Percentiles rank a stretch among this genome's conserved stretches.
Conservation (phyloP, 257 asterid species). For the Solanum appendiculatum region DNA sequence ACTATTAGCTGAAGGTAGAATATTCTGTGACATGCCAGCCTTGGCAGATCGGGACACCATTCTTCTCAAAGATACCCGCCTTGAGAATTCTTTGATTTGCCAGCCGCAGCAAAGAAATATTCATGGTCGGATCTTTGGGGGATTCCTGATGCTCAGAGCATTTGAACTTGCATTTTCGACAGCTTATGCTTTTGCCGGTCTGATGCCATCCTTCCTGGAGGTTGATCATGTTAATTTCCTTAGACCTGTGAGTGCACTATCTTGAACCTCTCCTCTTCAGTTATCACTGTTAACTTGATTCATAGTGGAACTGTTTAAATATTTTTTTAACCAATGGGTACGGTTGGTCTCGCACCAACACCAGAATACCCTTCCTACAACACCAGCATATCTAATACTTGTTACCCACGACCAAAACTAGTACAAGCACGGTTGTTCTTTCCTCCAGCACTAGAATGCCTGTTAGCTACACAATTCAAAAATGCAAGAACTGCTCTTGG, state of each 20-base stretch:
- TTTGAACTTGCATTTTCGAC: constrained; percentile 89
- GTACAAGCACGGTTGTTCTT: not conserved
- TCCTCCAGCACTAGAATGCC: not conserved
- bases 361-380: not conserved
- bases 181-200: constrained; percentile 82
- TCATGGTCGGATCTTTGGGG: constrained; percentile 96
- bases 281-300: not conserved
- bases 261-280: not conserved
- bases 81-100: constrained; percentile 87
- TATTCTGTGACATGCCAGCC: constrained; percentile 97
- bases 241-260: constrained; percentile 52
- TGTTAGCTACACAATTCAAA: not conserved
- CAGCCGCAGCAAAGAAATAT: constrained; percentile 98
- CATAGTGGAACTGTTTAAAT: not conserved
- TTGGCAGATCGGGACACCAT: constrained; percentile 87
- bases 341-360: not conserved
- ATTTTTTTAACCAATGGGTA: not conserved
- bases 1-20: constrained; percentile 73
- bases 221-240: constrained; percentile 94
- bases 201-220: constrained; percentile 93
- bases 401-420: not conserved
- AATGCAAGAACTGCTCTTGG: not conserved
- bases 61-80: constrained; percentile 82
- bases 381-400: not conserved
- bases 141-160: constrained; percentile 87